phyloP scores from a whole-genome alignment of 225 moss, liverwort and hornwort genomes.

The Polytrichum formosum region DNA sequence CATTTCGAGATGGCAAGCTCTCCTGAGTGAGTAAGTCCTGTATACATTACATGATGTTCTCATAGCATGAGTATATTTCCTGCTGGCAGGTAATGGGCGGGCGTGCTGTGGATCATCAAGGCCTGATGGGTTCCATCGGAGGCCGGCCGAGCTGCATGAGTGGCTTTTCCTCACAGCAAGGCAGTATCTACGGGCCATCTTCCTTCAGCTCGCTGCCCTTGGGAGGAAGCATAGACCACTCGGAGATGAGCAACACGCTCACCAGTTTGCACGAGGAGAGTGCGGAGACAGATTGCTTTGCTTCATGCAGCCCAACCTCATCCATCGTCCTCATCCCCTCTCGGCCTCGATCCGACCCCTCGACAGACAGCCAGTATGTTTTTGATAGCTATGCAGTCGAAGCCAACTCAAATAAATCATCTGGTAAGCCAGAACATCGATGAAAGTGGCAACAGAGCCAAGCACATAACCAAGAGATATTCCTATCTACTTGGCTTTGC shows the following conservation, averaged over 20 bases:
- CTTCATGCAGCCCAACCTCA: conserved; percentile 85
- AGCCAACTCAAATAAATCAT: too few relatives aligned
- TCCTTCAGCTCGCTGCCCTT: conserved; percentile 69
- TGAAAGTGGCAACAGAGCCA: too few relatives aligned
- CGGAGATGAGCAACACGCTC: conserved; percentile 61
- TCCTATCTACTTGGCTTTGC: too few relatives aligned
- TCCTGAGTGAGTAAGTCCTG: too few relatives aligned
- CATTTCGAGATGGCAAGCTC: too few relatives aligned
- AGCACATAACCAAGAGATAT: too few relatives aligned
- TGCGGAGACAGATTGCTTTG: conserved; percentile 71
- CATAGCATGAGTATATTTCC: too few relatives aligned
- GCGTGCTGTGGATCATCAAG: conserved; percentile 37
- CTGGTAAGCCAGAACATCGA: too few relatives aligned
- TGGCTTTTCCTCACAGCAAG: conserved; percentile 47
- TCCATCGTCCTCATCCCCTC: conserved; percentile 77
- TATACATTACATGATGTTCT: too few relatives aligned
- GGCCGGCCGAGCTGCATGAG: conserved; percentile 67
- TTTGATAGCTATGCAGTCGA: not conserved
- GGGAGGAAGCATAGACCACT: conserved; percentile 57
- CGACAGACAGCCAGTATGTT: conserved; percentile 80
- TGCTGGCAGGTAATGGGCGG: conserved; percentile 37
- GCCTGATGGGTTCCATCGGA: conserved; percentile 41
- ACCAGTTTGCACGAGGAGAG: conserved; percentile 71
- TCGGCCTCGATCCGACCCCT: conserved; percentile 85
- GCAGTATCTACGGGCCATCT: conserved; percentile 75